phyloP scores from a whole-genome alignment of 2,329 filamentous ascomycete species.

The Rhytidhysteron rufulum region DNA sequence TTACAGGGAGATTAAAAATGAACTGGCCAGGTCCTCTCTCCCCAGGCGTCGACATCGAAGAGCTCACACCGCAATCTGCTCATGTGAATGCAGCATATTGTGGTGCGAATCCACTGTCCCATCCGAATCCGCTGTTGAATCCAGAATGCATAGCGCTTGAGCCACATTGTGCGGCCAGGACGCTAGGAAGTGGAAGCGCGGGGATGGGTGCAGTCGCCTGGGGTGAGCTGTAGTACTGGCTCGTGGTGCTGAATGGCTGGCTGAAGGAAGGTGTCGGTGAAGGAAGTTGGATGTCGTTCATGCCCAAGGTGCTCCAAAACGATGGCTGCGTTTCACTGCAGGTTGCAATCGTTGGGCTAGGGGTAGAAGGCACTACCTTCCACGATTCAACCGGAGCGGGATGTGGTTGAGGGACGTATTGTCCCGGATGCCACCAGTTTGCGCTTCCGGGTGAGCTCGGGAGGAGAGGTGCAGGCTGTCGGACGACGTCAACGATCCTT shows the following conservation, averaged over 20 bases:
- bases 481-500: conserved; percentile 82
- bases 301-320: conserved; percentile 75
- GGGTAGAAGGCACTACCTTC: conserved; percentile 87
- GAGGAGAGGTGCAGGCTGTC: conserved; percentile 78
- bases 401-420: conserved; percentile 57
- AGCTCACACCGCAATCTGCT: conserved; percentile 35
- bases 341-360: conserved; percentile 65
- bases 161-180: conserved; percentile 79
- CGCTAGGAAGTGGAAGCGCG: conserved; percentile 77
- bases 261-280: conserved; percentile 79
- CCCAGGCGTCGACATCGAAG: conserved; percentile 26
- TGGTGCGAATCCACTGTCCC: conserved; percentile 78
- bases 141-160: conserved; percentile 59
- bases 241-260: conserved; percentile 69
- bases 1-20: conserved; percentile 14
- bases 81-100: conserved; percentile 76
- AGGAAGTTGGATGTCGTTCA: conserved; percentile 67
- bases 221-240: conserved; percentile 74
- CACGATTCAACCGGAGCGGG: conserved; percentile 77
- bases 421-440: conserved; percentile 73
- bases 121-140: conserved; percentile 74
- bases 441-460: conserved; percentile 73
- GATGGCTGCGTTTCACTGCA: conserved; percentile 67
- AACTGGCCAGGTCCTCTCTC: conserved; percentile 43
- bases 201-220: conserved; percentile 71